Conservation (phyloP, 2,329 filamentous ascomycete species). For the Neopestalotiopsis sp. region DNA sequence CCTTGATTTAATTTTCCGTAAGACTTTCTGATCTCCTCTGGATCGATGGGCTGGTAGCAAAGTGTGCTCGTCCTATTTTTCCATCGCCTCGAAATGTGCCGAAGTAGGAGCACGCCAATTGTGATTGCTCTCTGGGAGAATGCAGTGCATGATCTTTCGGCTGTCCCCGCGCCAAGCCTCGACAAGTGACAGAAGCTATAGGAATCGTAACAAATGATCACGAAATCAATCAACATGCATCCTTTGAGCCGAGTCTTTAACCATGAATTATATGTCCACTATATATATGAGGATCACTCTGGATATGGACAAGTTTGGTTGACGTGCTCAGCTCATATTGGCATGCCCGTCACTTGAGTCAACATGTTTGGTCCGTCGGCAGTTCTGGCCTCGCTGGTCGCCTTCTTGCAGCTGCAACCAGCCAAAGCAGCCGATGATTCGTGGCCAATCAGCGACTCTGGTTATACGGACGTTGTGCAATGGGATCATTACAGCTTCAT, state of each 20-base stretch:
- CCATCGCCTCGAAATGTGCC: neutral
- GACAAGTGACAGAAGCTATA: neutral
- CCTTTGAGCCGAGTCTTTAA: too few species aligned
- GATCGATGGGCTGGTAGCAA: too few species aligned
- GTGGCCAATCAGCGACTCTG: neutral
- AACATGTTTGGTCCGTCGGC: neutral
- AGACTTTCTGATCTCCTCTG: too few species aligned
- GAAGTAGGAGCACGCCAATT: neutral
- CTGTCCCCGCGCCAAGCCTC: neutral
- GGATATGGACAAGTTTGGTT: neutral
- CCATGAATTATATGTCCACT: neutral
- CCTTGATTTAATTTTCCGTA: too few species aligned
- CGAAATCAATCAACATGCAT: too few species aligned
- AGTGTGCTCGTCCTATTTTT: neutral
- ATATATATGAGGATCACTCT: neutral
- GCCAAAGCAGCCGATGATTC: neutral
- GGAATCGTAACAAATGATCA: neutral
- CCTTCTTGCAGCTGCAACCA: neutral
- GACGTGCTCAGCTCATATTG: neutral
- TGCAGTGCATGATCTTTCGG: neutral
- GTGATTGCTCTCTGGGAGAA: neutral
- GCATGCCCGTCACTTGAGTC: neutral
- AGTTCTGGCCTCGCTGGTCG: neutral
- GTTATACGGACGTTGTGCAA: conserved; percentile 49
- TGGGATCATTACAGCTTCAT: conserved; percentile 77